Base-by-base conservation (phyloP, 164 flowering plant genomes). In the Protea cynaroides region DNA sequence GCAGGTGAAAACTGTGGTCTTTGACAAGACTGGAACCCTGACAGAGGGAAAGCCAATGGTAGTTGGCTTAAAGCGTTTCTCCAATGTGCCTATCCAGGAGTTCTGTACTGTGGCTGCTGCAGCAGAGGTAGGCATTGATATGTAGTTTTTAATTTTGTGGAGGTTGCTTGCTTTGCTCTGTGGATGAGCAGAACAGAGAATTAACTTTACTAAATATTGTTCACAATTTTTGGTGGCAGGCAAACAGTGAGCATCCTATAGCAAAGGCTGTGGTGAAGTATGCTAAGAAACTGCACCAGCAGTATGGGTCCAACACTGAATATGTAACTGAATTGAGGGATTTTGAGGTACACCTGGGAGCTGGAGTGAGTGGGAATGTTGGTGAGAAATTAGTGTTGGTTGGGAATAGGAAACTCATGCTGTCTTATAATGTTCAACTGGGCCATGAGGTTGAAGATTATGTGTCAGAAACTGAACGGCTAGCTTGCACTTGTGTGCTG, bases 21-120 rank as follows among this genome's bases (percentile, higher is more conserved):
- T 94, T 69, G 99, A 94, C 72, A 94, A 94, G 77, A 94, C 97
- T 0, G 99, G 99, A 8, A 94, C 99, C 1, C 67, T 94, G 67
- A 94, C 97, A 25, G 58, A 78, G 18, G 99, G 99, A 65, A 91
- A 84, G 62, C 97, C 99, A n/a, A 63, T 62, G 44, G 97, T 94
- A 5, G 97, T 89, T 65, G 83, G 89, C 75, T 82, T 81, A 9
- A 77, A 71, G 74, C 81, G 81, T 50, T 90, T 93, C 66, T 84
- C 87, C 0, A 65, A 75, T 44, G 47, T 84, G 67, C 71, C 96
- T 18, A 72, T 85, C 82, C 85, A 78, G 70, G 97, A 93, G 62
- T 80, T 93, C 65, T 89, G 88, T 68, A 86, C 81, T 34, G 58
- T 86, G 73, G 83, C 84, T 56, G 78, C 79, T 62, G 86, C 92